Evolutionary conservation across 495 filamentous ascomycete genomes (phyloP).

Genomic region (Hypoxylon fragiforme): DNA sequence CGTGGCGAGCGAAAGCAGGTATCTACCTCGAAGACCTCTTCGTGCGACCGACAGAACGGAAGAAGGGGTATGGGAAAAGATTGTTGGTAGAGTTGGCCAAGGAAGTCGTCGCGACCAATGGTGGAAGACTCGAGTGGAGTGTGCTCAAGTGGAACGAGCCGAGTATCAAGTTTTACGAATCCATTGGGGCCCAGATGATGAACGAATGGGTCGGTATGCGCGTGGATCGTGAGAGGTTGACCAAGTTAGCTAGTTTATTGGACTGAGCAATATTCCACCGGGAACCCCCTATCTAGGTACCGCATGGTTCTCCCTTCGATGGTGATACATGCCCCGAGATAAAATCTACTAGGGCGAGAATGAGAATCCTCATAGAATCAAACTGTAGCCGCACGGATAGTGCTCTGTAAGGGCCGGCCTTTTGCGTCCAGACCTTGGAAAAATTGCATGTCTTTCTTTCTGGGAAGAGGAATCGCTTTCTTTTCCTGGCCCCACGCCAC

Average conservation of each 20-base stretch:
- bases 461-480: constrained; percentile 15
- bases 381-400: neutral
- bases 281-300: neutral
- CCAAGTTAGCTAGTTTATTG: constrained; percentile 57
- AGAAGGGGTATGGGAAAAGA: constrained; percentile 76
- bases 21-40: constrained; percentile 96
- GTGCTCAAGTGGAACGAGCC: constrained; percentile 91
- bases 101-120: constrained; percentile 71
- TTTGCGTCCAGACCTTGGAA: constrained; percentile 34
- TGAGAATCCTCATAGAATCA: neutral
- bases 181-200: constrained; percentile 78
- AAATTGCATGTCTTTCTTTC: constrained; percentile 27
- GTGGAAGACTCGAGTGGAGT: constrained; percentile 85
- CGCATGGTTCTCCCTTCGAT: neutral
- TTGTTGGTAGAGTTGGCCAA: constrained; percentile 76
- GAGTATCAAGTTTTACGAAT: constrained; percentile 83
- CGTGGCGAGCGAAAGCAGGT: constrained; percentile 83
- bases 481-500: constrained; percentile 42
- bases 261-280: constrained; percentile 33
- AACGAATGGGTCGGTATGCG: constrained; percentile 92
- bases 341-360: no score
- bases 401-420: constrained; percentile 5
- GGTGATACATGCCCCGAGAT: no score
- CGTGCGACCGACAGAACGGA: constrained; percentile 69
- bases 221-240: constrained; percentile 73